Conservation (phyloP, 345 rosid species). For the Populus tremula region DNA sequence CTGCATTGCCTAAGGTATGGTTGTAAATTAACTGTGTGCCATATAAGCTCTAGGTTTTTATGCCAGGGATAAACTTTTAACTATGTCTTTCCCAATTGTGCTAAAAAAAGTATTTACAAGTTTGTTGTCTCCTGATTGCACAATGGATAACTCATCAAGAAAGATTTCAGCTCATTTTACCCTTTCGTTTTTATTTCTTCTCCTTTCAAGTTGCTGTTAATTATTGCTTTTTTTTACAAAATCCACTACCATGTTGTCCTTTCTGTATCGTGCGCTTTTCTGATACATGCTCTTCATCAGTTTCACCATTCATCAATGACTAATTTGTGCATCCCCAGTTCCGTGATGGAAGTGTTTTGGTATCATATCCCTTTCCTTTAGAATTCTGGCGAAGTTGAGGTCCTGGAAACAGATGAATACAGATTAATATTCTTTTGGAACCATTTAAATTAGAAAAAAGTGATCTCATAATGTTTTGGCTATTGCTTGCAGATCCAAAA, state of each 20-base stretch:
- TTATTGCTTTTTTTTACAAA: not conserved
- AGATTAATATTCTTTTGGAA: not conserved
- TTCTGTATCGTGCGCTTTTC: not conserved
- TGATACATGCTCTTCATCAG: not conserved
- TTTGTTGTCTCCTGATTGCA: not conserved
- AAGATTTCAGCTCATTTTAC: not conserved
- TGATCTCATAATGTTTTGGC: constrained; percentile 2
- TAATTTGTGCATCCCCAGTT: not conserved
- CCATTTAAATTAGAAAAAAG: constrained; percentile 1
- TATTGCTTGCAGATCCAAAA: constrained; percentile 54
- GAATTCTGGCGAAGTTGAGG: not conserved
- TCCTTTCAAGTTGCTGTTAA: not conserved
- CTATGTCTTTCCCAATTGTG: not conserved
- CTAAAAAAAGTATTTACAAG: not conserved
- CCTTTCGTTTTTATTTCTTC: no score
- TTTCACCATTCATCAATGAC: not conserved
- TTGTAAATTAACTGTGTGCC: constrained; percentile 8
- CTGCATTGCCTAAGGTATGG: constrained; percentile 50
- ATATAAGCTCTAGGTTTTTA: not conserved
- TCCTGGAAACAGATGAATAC: not conserved
- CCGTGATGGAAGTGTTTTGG: no score
- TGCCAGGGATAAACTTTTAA: not conserved
- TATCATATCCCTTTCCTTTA: not conserved
- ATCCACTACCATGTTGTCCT: not conserved
- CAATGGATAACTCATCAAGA: not conserved